phyloP scores from a whole-genome alignment of 2,329 filamentous ascomycete species.

The Pestalotiopsis sp. region DNA sequence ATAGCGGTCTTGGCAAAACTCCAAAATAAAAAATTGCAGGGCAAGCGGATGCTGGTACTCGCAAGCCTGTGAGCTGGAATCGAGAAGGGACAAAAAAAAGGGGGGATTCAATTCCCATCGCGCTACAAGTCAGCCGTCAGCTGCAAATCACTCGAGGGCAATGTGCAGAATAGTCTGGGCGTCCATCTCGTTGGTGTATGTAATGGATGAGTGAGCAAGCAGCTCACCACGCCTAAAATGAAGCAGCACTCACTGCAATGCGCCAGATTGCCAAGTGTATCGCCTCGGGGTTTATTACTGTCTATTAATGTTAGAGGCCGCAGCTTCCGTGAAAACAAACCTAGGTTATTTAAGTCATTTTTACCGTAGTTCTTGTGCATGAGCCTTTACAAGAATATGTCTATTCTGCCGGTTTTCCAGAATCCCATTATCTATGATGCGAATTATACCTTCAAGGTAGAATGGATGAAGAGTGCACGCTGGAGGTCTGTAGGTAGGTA shows the following conservation, averaged over 20 bases:
- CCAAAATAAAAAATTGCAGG: conserved; percentile 11
- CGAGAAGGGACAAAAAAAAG: background rate
- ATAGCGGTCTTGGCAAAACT: conserved; percentile 10
- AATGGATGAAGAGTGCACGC: background rate
- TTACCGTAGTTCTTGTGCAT: conserved; percentile 8
- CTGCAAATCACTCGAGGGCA: background rate
- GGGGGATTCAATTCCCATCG: background rate
- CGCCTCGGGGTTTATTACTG: background rate
- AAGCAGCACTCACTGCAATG: background rate
- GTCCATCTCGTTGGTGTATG: too few relatives aligned
- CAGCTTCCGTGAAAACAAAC: background rate
- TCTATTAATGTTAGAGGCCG: background rate
- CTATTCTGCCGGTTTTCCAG: conserved; percentile 7
- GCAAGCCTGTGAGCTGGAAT: background rate
- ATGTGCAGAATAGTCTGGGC: too few relatives aligned
- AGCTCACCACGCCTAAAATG: background rate
- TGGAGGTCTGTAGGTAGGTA: too few relatives aligned
- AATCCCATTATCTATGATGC: background rate
- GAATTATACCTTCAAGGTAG: background rate
- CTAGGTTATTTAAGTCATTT: background rate
- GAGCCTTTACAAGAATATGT: background rate
- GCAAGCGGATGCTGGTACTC: conserved; percentile 2
- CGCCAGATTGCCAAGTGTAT: background rate
- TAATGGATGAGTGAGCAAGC: background rate
- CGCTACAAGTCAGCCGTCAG: background rate